Conservation (phyloP, 257 asterid genomes). For the Penstemon newberryi region DNA sequence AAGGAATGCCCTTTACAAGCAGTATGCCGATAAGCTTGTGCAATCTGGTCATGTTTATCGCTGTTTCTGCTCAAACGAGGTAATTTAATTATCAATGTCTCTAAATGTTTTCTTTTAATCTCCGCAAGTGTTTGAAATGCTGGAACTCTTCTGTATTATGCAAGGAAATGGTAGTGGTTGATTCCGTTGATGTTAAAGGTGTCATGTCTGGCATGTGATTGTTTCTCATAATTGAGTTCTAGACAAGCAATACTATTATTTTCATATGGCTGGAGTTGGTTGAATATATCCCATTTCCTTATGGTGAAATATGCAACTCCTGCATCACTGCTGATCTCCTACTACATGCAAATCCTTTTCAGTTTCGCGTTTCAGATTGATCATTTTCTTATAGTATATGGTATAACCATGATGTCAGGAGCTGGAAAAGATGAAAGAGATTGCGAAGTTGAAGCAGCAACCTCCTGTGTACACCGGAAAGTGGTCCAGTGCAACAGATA, state of each 20-base stretch:
- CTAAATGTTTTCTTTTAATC: not conserved
- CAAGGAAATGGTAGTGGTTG: too few species aligned
- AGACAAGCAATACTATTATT: too few species aligned
- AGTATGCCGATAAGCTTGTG: constrained; percentile 76
- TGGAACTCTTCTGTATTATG: not conserved
- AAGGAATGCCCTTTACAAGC: constrained; percentile 83
- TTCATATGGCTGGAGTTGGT: not conserved
- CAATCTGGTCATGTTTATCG: constrained; percentile 82
- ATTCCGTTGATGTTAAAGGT: too few species aligned
- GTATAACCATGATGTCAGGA: constrained; percentile 48
- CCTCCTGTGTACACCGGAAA: constrained; percentile 89
- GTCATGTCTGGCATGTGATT: too few species aligned
- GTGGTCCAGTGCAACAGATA: constrained; percentile 81
- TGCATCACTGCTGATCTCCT: constrained; percentile 2
- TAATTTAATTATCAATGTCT: constrained; percentile 7
- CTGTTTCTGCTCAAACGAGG: constrained; percentile 92
- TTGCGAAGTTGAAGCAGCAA: constrained; percentile 76
- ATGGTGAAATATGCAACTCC: not conserved
- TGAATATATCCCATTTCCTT: not conserved
- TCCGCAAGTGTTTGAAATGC: not conserved
- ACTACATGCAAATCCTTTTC: not conserved
- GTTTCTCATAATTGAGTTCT: not conserved
- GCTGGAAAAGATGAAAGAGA: constrained; percentile 87
- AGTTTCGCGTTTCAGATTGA: not conserved
- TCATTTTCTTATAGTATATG: constrained; percentile 19